Base-by-base conservation (phyloP, 495 filamentous ascomycete species). In the Bacidia gigantensis region DNA sequence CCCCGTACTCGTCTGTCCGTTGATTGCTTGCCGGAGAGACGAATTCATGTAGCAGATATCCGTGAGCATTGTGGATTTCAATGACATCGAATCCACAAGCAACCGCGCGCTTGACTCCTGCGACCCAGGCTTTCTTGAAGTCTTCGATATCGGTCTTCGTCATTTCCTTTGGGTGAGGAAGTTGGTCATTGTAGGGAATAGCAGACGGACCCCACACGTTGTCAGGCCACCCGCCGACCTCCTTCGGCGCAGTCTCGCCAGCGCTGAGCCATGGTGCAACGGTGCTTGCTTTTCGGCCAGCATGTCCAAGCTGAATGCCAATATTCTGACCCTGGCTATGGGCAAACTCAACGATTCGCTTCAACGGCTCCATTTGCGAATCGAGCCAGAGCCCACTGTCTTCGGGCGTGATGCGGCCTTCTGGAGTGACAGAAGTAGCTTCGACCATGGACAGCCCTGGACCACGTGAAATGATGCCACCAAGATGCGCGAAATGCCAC, bases 361-460 rank as follows among this genome's bases (percentile, higher is more conserved):
- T 72, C 51, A 89, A 57, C 1, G 73, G 74, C 23, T 67, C 78
- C 56, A 87, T 78, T 53, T 89, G 86, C 0, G 69, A 72, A 61
- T 90, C 86, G 44, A 78, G 70, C 86, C 85, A 92, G 17, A 90
- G 62, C 3, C 86, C 86, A 2, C 70, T 61, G 57, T 82, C 80
- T 54, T 85, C 71, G 0, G 86, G 86, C 0, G 83, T 81, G 66
- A 90, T 89, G 2, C 86, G 72, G n/a, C 86, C 86, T 53, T 87
- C 72, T 7, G 85, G 70, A 0, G 71, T 62, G 7, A 90, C 82
- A 22, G 77, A 73, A 0, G 83, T 86, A 11, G 85, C 83, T 66
- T 92, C 86, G 26, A 88, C 72, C 55, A 87, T 79, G 42, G 78
- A 62, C 9, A 87, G 67, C 1, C 79, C 82, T 0, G 83, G 74